These are phyloP conservation scores for Heritiera littoralis DNA, from an alignment of 345 rosid species.

Conservation along the genomic window DNA sequence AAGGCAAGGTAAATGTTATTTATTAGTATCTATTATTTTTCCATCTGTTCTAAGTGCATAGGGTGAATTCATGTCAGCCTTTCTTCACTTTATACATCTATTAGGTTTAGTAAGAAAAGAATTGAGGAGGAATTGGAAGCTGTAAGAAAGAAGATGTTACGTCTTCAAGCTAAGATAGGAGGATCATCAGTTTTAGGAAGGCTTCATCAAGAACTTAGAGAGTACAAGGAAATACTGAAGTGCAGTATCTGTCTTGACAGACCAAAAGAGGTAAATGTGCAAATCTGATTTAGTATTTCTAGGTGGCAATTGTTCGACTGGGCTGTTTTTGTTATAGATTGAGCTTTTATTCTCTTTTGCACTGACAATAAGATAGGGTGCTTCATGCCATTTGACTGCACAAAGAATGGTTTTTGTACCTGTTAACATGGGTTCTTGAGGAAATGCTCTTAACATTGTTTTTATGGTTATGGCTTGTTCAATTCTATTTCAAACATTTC, in stretches of 20 bases:
- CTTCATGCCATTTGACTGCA: background rate
- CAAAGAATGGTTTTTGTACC: too few relatives aligned
- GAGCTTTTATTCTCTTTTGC: background rate
- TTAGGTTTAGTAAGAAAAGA: too few relatives aligned
- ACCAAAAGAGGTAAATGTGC: background rate
- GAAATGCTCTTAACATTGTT: background rate
- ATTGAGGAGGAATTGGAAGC: too few relatives aligned
- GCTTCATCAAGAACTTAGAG: too few relatives aligned
- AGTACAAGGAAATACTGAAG: too few relatives aligned
- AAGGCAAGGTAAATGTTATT: conserved; percentile 61
- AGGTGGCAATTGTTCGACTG: conserved; percentile 8
- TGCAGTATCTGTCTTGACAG: too few relatives aligned
- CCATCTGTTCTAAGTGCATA: too few relatives aligned
- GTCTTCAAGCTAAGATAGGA: too few relatives aligned
- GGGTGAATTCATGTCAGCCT: too few relatives aligned
- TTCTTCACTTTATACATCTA: too few relatives aligned
- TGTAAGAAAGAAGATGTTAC: too few relatives aligned
- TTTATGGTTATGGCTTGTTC: background rate
- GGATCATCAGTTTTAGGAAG: too few relatives aligned
- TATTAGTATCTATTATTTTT: background rate
- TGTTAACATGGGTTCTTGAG: background rate
- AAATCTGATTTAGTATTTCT: background rate
- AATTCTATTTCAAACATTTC: background rate
- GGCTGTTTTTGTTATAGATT: background rate
- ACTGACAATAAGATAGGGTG: background rate